Conservation (phyloP, 495 filamentous ascomycete genomes). For the Daldinia loculata region DNA sequence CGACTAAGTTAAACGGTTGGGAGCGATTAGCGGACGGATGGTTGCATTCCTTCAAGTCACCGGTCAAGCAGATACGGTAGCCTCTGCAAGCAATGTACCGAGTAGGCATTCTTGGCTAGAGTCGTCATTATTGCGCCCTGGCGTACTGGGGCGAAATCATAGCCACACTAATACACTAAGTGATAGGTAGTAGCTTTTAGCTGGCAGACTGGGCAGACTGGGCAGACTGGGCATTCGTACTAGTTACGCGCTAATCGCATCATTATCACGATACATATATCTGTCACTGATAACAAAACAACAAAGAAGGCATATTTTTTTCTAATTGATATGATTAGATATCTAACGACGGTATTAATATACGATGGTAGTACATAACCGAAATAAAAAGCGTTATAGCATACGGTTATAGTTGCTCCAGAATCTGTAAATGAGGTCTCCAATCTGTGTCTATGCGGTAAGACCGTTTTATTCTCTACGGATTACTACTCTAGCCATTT, state of each 20-base stretch:
- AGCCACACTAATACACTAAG: background rate
- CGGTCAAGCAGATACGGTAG: background rate
- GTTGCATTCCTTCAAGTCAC: background rate
- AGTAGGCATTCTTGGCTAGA: background rate
- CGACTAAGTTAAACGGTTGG: background rate
- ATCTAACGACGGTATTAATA: too few relatives aligned
- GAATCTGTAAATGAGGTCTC: constrained; percentile 23
- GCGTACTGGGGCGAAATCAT: background rate
- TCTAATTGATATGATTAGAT: too few relatives aligned
- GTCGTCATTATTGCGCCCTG: background rate
- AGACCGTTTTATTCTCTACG: background rate
- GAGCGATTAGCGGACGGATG: background rate
- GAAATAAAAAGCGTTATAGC: background rate
- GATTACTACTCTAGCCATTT: background rate
- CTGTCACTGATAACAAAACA: background rate
- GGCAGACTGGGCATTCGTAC: background rate
- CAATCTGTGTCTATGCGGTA: background rate
- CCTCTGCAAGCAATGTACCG: background rate
- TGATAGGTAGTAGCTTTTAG: too few relatives aligned
- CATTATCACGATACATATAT: constrained; percentile 2
- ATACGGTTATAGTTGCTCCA: background rate
- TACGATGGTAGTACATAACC: background rate
- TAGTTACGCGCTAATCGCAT: constrained; percentile 22
- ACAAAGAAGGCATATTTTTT: too few relatives aligned
- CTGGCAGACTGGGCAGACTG: too few relatives aligned